These are phyloP conservation scores for Fusarium abutilonis DNA, from an alignment of 2,329 filamentous ascomycete species.

Conservation along the genomic window DNA sequence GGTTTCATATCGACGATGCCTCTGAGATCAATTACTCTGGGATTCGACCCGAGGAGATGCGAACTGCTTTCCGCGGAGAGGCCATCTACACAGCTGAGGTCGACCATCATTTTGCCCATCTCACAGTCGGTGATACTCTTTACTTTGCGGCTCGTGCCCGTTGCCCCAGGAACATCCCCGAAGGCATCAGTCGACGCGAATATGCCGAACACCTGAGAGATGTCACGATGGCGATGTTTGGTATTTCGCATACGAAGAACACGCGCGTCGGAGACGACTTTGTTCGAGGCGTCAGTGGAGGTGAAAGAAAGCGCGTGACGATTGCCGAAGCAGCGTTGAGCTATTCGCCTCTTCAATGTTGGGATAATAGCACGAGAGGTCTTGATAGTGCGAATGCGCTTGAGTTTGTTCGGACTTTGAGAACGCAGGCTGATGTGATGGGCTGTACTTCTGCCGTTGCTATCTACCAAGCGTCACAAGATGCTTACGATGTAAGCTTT, in stretches of 20 bases:
- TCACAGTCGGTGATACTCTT: conserved; percentile 79
- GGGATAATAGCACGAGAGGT: conserved; percentile 74
- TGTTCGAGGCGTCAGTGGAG: conserved; percentile 65
- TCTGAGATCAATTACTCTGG: conserved; percentile 80
- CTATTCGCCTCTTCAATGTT: conserved; percentile 67
- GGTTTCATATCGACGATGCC: conserved; percentile 72
- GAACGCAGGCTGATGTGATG: conserved; percentile 68
- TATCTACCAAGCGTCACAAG: conserved; percentile 69
- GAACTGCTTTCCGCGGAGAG: conserved; percentile 78
- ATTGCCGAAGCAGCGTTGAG: conserved; percentile 50
- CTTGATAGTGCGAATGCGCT: conserved; percentile 72
- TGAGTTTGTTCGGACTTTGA: conserved; percentile 71
- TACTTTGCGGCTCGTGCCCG: conserved; percentile 77
- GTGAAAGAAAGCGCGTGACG: conserved; percentile 58
- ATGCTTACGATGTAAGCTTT: conserved; percentile 44
- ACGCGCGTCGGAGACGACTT: conserved; percentile 78
- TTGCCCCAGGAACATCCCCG: conserved; percentile 67
- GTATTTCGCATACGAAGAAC: conserved; percentile 74
- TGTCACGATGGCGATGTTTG: conserved; percentile 76
- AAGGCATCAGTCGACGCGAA: conserved; percentile 60
- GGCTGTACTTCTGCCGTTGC: conserved; percentile 68
- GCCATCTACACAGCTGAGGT: conserved; percentile 85
- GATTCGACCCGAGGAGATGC: conserved; percentile 75
- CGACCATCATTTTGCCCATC: conserved; percentile 78
- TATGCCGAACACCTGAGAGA: conserved; percentile 71